Base-by-base conservation (phyloP, 768 basidiomycete species). In the Agaricus sinodeliciosus region DNA sequence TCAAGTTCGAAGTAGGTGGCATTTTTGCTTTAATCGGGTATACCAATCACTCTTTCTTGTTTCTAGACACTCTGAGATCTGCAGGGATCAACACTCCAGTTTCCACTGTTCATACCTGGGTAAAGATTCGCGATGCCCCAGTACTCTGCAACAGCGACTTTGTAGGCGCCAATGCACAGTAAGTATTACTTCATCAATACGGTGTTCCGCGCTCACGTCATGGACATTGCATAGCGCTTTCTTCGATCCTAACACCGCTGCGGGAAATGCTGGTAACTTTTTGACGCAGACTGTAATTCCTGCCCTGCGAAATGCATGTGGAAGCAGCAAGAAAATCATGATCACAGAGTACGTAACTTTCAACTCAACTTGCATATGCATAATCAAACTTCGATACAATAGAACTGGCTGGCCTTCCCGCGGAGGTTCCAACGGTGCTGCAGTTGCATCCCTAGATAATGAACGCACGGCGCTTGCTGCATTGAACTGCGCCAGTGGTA, bases 341-440 rank as follows among this genome's bases (percentile, higher is more conserved):
- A 72, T 72, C 51, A 66, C 70, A 2, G 72, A 73, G 70, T 72
- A 51, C 12, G 64, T 43, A 3, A 6, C 35, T 37, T n/a, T 8
- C 22, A 2, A 16, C 27, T 13, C 27, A 12, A 35, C 16, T 18
- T 12, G 12, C 22, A 22, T 22, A 22, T 12, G 26, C 26, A 22
- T 28, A 3, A 25, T 12, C 25, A n/a, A 27, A 12, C 11, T 45
- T 26, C 27, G 2, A 3, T n/a, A n/a, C 27, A 4, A 26, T 39
- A 71, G 69, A 59, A 65, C 70, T 25, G 73, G 72, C 25, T 74
- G 71, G 72, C 70, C 73, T 12, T 73, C 73, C 8, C 63, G 71
- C 22, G 73, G 73, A 4, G 44, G 52, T 4, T 55, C 47, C 9
- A 56, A 58, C 36, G 66, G 69, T 18, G 61, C 44, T 0, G 72